These are phyloP conservation scores for Jacaranda mimosifolia DNA, from an alignment of 257 asterid species.

Conservation along the genomic window DNA sequence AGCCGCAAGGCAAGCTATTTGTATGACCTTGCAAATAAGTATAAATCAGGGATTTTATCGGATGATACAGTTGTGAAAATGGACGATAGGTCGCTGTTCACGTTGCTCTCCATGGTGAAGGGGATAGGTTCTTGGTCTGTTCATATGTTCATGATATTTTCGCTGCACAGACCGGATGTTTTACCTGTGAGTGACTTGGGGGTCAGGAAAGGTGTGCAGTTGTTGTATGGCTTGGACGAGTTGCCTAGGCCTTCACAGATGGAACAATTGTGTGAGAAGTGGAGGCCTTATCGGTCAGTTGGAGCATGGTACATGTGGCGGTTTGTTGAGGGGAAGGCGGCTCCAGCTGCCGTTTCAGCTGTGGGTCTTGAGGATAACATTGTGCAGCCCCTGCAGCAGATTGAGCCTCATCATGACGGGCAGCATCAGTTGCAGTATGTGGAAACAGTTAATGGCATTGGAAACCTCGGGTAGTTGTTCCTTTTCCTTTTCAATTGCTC, in stretches of 20 bases:
- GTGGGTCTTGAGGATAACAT: slow-evolving; percentile 42
- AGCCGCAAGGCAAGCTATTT: slow-evolving; percentile 69
- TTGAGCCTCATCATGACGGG: slow-evolving; percentile 48
- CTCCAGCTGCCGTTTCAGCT: slow-evolving; percentile 43
- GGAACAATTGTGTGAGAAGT: slow-evolving; percentile 69
- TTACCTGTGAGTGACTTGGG: slow-evolving; percentile 74
- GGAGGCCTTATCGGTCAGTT: slow-evolving; percentile 74
- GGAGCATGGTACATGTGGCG: slow-evolving; percentile 85
- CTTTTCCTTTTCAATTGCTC: not conserved
- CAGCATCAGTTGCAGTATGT: slow-evolving; percentile 65
- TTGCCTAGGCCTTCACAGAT: slow-evolving; percentile 65
- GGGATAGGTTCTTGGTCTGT: slow-evolving; percentile 80
- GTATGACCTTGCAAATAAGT: slow-evolving; percentile 62
- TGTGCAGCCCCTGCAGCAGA: slow-evolving; percentile 57
- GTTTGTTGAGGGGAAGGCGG: slow-evolving; percentile 63
- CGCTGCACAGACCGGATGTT: slow-evolving; percentile 72
- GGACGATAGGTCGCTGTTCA: slow-evolving; percentile 70
- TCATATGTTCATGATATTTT: slow-evolving; percentile 76
- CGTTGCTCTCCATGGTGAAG: slow-evolving; percentile 72
- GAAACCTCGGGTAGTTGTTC: slow-evolving; percentile 56
- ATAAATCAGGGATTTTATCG: slow-evolving; percentile 58
- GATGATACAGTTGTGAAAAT: slow-evolving; percentile 64
- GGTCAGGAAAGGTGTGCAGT: slow-evolving; percentile 74
- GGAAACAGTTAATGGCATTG: slow-evolving; percentile 65
- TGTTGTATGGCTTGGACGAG: slow-evolving; percentile 62